Percentiles rank a stretch among this genome's conserved stretches.
Conservation (phyloP, 306 rosid species). For the Fragaria vesca region DNA sequence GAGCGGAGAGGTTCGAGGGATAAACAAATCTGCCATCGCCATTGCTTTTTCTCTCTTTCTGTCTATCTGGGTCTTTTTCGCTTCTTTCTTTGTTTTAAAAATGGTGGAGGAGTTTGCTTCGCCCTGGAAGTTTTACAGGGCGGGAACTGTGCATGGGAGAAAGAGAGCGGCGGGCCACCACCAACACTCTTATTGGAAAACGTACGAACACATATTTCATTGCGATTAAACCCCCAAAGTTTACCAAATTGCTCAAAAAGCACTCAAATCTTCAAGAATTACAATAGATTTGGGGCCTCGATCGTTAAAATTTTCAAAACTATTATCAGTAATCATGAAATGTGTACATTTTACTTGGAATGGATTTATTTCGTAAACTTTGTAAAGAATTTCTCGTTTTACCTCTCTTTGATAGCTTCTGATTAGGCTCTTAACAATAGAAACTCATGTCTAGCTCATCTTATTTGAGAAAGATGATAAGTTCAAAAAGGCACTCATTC, state of each 20-base stretch:
- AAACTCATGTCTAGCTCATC: neutral
- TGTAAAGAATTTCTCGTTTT: no score
- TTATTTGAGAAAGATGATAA: no score
- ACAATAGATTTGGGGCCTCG: neutral
- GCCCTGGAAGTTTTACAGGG: neutral
- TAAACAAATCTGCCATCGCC: conserved; percentile 20
- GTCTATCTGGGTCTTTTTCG: neutral
- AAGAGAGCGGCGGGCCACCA: neutral
- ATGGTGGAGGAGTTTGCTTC: conserved; percentile 5
- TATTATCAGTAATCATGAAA: neutral
- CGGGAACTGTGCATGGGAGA: neutral
- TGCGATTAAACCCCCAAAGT: neutral
- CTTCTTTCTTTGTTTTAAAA: neutral
- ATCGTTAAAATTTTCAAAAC: neutral
- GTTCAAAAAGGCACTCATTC: neutral
- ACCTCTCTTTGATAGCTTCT: no score
- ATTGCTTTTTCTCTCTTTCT: neutral
- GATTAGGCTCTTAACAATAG: no score
- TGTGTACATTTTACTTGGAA: no score
- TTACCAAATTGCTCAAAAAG: neutral
- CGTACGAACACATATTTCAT: neutral
- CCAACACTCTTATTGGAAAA: neutral
- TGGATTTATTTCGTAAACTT: no score
- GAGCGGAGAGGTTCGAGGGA: neutral
- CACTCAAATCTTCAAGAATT: neutral